These are phyloP conservation scores for Pseudonitzschia delicatissima DNA, from an alignment of 108 stramenopile species.

Conservation along the genomic window DNA sequence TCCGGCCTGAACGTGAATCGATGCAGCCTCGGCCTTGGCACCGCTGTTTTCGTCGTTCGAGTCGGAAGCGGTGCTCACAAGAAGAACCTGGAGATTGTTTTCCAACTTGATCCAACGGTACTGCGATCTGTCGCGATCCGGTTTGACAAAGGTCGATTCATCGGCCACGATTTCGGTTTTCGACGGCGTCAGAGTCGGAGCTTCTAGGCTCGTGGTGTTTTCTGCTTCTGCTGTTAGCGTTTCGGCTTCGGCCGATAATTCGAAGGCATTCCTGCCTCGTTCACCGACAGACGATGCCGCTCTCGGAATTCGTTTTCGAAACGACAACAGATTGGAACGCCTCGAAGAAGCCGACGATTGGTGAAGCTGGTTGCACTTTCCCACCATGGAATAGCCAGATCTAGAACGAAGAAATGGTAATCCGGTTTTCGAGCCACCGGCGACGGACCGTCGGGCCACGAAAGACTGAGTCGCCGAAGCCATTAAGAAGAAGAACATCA, in stretches of 20 bases:
- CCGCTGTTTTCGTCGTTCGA: slow-evolving; percentile 6
- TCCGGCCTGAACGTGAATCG: slow-evolving; percentile 82
- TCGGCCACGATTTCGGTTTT: slow-evolving; percentile 50
- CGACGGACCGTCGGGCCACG: background rate
- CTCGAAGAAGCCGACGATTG: background rate
- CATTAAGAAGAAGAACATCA: slow-evolving; percentile 14
- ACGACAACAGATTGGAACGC: background rate
- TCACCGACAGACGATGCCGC: background rate
- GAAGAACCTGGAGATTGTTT: slow-evolving; percentile 63
- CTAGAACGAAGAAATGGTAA: background rate
- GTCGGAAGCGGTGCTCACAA: slow-evolving; percentile 49
- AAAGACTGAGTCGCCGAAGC: slow-evolving; percentile 25
- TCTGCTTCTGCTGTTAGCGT: slow-evolving; percentile 2
- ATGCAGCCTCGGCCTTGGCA: slow-evolving; percentile 70
- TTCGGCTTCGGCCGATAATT: background rate
- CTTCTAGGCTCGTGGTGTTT: slow-evolving; percentile 1
- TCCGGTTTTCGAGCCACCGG: background rate
- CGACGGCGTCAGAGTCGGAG: background rate
- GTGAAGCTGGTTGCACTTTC: background rate
- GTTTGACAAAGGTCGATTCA: slow-evolving; percentile 62
- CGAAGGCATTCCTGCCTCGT: background rate
- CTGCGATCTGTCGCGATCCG: slow-evolving; percentile 56
- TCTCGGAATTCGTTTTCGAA: background rate
- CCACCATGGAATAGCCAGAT: background rate
- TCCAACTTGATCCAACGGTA: slow-evolving; percentile 67